phyloP scores from a whole-genome alignment of 2,329 filamentous ascomycete species.

The Colletotrichum endophyticum region DNA sequence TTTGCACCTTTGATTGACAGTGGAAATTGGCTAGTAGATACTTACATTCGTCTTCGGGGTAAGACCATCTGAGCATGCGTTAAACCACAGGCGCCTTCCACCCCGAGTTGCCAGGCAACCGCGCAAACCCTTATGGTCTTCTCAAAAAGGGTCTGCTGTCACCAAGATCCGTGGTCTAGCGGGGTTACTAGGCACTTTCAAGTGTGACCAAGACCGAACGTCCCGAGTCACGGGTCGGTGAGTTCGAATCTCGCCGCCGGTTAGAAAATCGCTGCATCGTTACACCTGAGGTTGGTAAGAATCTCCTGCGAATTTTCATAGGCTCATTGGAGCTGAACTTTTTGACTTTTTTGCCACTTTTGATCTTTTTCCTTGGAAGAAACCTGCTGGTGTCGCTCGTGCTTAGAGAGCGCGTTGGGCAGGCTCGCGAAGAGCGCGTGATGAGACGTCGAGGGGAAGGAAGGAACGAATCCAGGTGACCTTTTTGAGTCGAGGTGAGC shows the following conservation, averaged over 20 bases:
- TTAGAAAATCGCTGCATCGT: background rate
- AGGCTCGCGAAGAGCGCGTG: background rate
- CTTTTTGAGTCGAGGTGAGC: background rate
- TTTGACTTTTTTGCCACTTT: background rate
- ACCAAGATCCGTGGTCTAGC: background rate
- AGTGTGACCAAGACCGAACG: background rate
- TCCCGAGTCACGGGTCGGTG: background rate
- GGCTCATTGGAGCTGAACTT: background rate
- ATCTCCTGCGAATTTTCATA: background rate
- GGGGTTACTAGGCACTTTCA: background rate
- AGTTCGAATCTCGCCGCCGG: background rate
- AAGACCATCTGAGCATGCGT: no score
- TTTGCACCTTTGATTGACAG: no score
- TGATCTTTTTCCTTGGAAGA: background rate
- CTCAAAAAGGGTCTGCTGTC: background rate
- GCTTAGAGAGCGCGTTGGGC: rapidly evolving
- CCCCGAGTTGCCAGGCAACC: background rate
- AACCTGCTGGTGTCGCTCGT: background rate
- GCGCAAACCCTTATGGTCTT: background rate
- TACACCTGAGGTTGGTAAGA: background rate
- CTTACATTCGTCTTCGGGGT: no score
- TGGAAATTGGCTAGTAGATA: no score
- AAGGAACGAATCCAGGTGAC: background rate
- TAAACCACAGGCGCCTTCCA: no score
- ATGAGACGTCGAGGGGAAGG: background rate